Conservation (phyloP, 2,329 filamentous ascomycete genomes). For the Nothopassalora personata region DNA sequence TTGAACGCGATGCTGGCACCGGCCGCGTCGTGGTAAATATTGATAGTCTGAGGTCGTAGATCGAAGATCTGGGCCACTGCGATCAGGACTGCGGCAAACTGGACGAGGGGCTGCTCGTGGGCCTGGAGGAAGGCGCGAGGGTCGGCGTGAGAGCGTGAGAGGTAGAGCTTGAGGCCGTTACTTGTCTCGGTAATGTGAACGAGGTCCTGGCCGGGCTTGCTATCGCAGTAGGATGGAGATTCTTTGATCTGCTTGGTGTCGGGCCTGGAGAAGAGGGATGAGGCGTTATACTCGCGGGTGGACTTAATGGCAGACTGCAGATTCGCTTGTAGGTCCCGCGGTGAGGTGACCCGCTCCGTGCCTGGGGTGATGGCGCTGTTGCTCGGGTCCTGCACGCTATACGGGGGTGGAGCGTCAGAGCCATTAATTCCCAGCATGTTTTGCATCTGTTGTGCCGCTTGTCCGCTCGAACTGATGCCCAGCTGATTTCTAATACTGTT, state of each 20-base stretch:
- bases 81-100: slow-evolving; percentile 63
- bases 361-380: slow-evolving; percentile 19
- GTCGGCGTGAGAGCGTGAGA: slow-evolving; percentile 52
- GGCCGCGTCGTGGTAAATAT: slow-evolving; percentile 78
- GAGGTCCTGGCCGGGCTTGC: slow-evolving; percentile 67
- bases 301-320: slow-evolving; percentile 73
- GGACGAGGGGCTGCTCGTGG: slow-evolving; percentile 59
- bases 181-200: slow-evolving; percentile 63
- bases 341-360: slow-evolving; percentile 36
- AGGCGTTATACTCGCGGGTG: slow-evolving; percentile 70
- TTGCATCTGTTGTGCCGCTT: slow-evolving; percentile 34
- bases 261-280: slow-evolving; percentile 66
- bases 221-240: slow-evolving; percentile 76
- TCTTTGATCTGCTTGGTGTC: slow-evolving; percentile 70
- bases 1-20: slow-evolving; percentile 93
- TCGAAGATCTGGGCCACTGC: slow-evolving; percentile 69
- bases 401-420: slow-evolving; percentile 31
- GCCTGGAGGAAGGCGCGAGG: slow-evolving; percentile 54
- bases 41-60: slow-evolving; percentile 62
- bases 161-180: slow-evolving; percentile 68
- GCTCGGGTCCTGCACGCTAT: slow-evolving; percentile 24
- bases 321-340: slow-evolving; percentile 57
- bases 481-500: slow-evolving; percentile 59
- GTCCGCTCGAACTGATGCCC: slow-evolving; percentile 39
- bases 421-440: slow-evolving; percentile 24